phyloP scores from a whole-genome alignment of 352 stramenopile genomes.

The Pythium oligandrum region DNA sequence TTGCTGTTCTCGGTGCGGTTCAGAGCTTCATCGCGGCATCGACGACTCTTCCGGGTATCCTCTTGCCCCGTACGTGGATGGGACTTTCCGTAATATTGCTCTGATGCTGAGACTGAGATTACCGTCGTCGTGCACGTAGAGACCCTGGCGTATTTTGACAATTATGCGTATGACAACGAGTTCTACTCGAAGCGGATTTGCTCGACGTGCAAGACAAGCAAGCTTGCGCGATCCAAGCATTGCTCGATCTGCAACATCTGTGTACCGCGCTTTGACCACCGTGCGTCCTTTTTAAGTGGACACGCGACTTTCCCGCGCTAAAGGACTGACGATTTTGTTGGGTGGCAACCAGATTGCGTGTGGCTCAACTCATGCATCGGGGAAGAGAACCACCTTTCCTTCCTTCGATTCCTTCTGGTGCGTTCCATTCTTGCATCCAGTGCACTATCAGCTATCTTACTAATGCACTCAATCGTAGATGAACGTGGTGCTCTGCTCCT shows the following conservation, averaged over 20 bases:
- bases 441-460: neutral
- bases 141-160: slow-evolving; percentile 46
- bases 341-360: slow-evolving; percentile 27
- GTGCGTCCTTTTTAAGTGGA: slow-evolving; percentile 13
- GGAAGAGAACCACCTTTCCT: slow-evolving; percentile 50
- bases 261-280: slow-evolving; percentile 61
- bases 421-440: slow-evolving; percentile 3
- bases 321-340: slow-evolving; percentile 2
- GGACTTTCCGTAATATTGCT: neutral
- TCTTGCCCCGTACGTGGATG: slow-evolving; percentile 31
- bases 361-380: slow-evolving; percentile 69
- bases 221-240: slow-evolving; percentile 67
- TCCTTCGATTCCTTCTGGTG: slow-evolving; percentile 55
- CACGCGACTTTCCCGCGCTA: neutral
- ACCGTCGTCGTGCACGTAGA: slow-evolving; percentile 13
- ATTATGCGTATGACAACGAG: slow-evolving; percentile 43
- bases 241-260: slow-evolving; percentile 62
- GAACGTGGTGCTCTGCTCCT: slow-evolving; percentile 43
- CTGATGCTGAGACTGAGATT: too few relatives aligned
- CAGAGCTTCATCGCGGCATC: slow-evolving; percentile 47
- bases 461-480: slow-evolving; percentile 17
- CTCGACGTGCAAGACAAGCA: slow-evolving; percentile 41
- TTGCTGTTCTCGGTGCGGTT: slow-evolving; percentile 34
- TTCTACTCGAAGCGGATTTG: slow-evolving; percentile 37
- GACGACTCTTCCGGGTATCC: slow-evolving; percentile 32